These are phyloP conservation scores for Austropuccinia psidii DNA, from an alignment of 1,284 basidiomycete species.

Conservation along the genomic window DNA sequence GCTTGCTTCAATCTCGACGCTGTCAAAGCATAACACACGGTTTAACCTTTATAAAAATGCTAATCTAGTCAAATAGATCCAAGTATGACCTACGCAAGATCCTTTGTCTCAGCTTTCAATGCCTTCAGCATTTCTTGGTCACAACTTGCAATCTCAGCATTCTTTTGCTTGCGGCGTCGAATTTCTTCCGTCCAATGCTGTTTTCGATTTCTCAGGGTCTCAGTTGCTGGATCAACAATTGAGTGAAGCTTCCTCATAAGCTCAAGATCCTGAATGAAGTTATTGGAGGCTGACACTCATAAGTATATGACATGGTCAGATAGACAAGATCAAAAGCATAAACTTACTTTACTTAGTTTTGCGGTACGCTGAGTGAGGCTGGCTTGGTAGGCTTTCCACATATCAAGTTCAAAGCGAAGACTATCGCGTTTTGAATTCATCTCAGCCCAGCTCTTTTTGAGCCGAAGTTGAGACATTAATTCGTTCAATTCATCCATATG, in stretches of 20 bases:
- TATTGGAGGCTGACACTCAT: not conserved
- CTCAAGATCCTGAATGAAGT: conserved; percentile 21
- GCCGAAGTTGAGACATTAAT: conserved; percentile 15
- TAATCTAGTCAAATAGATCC: not conserved
- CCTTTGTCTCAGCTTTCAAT: conserved; percentile 33
- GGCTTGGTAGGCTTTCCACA: conserved; percentile 12
- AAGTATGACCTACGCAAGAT: conserved; percentile 22
- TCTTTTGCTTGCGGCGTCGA: conserved; percentile 20
- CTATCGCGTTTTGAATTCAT: conserved; percentile 7
- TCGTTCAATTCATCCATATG: not conserved
- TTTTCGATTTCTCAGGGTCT: conserved; percentile 19
- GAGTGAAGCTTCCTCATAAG: conserved; percentile 13
- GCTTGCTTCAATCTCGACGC: conserved; percentile 23
- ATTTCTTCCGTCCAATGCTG: conserved; percentile 16
- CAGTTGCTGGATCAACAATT: conserved; percentile 12
- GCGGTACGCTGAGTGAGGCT: not conserved
- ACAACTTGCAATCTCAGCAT: conserved; percentile 25
- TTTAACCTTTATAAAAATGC: not conserved
- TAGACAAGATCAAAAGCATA: not conserved
- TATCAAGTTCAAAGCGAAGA: conserved; percentile 7
- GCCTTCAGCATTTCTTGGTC: conserved; percentile 28
- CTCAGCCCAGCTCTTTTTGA: conserved; percentile 28
- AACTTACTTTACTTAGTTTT: conserved; percentile 18
- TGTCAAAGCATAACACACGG: not conserved
- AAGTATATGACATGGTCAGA: not conserved